A percentile compares a stretch with the other conserved stretches of the same genome.
phyloP scores from a whole-genome alignment of 257 asterid species.

The Solanum bulbocastanum region DNA sequence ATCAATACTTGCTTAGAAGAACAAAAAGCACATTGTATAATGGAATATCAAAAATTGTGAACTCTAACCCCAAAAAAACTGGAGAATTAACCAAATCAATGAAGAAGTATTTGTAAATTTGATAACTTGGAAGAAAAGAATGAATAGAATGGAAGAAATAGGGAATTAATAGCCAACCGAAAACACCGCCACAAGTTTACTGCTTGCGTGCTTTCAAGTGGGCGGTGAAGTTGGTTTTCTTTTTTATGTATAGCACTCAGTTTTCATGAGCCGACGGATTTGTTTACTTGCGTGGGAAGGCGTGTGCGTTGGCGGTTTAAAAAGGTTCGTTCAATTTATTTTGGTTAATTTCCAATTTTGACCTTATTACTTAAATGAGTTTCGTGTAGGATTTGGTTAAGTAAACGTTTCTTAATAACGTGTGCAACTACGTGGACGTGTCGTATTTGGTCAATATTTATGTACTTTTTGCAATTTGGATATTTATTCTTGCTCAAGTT shows the following conservation, averaged over 20 bases:
- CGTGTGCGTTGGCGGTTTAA: neutral
- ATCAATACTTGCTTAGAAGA: neutral
- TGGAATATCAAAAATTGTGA: neutral
- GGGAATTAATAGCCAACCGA: neutral
- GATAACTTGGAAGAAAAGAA: neutral
- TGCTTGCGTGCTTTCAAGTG: neutral
- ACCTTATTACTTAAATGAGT: neutral
- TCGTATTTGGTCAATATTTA: neutral
- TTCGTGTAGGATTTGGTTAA: neutral
- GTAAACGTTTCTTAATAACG: neutral
- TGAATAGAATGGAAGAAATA: neutral
- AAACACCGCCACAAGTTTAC: slow-evolving; percentile 1
- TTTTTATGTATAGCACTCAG: neutral
- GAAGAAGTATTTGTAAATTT: neutral
- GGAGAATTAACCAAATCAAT: neutral
- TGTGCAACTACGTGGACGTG: neutral
- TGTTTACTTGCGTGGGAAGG: neutral
- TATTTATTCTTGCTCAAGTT: neutral
- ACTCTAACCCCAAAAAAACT: neutral
- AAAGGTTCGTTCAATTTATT: neutral
- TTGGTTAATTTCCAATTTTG: neutral
- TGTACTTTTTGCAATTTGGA: neutral
- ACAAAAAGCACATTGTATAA: neutral
- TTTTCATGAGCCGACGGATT: neutral
- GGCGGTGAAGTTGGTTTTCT: neutral